These are phyloP conservation scores for Xanthoconium separans DNA, from an alignment of 1,284 basidiomycete species.

Conservation along the genomic window DNA sequence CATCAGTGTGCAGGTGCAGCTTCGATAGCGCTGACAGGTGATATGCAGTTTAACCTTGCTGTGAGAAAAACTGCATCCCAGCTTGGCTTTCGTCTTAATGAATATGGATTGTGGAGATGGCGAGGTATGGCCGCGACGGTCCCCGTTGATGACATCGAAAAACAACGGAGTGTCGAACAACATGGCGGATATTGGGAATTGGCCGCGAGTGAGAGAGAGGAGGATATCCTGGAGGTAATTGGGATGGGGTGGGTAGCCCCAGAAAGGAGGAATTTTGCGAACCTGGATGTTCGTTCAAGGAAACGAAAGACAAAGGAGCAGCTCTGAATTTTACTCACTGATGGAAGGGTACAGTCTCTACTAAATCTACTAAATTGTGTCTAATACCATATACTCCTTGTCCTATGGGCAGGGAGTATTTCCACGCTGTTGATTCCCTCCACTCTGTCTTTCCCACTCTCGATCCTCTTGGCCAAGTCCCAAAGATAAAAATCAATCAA, in stretches of 20 bases:
- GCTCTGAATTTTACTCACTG: constrained; percentile 11
- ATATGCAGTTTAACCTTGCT: constrained; percentile 42
- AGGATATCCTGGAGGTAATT: constrained; percentile 24
- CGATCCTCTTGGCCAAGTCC: constrained; percentile 79
- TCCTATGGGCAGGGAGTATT: constrained; percentile 71
- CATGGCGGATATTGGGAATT: constrained; percentile 24
- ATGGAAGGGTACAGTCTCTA: constrained; percentile 10
- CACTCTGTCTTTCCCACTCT: constrained; percentile 55
- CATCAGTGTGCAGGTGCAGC: constrained; percentile 48
- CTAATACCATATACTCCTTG: constrained; percentile 82
- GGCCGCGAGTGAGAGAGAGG: constrained; percentile 22
- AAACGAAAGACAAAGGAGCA: constrained; percentile 4
- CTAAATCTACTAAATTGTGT: background rate
- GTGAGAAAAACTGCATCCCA: constrained; percentile 41
- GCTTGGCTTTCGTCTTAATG: constrained; percentile 49
- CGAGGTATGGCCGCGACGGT: constrained; percentile 1
- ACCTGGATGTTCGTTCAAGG: constrained; percentile 10
- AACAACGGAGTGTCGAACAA: constrained; percentile 9
- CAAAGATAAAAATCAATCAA: constrained; percentile 85
- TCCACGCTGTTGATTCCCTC: constrained; percentile 56
- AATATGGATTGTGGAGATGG: constrained; percentile 61
- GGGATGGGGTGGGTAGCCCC: constrained; percentile 30
- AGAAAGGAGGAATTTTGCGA: constrained; percentile 27
- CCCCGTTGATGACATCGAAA: background rate
- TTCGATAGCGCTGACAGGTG: constrained; percentile 52